Evolutionary conservation across 2,329 filamentous ascomycete species (phyloP), one percentile per base, ranked within the genome.

Genomic region (Parascedosporium putredinis): DNA sequence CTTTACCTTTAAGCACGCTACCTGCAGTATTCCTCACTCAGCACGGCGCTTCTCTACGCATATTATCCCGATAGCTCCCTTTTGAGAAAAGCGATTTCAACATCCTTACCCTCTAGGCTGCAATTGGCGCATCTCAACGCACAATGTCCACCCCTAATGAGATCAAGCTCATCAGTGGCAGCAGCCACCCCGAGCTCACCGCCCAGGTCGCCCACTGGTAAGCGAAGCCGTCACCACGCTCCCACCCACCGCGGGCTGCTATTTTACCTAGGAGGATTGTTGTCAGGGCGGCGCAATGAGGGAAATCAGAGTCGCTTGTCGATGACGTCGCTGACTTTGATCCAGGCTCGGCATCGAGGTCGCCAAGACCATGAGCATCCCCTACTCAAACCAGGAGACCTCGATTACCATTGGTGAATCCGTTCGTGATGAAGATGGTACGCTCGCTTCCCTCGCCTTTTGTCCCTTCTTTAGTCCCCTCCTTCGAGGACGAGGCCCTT

Each of bases 391-490:
- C 66, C 85, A 88, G 61, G 86, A 93, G 64, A 90, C 85, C 47
- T 88, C 84, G 58, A 89, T 97, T 51, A 95, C 89, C 18, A 94
- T 96, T 59, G 90, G 91, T 64, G 91, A 97, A 72, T 94, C 87
- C 55, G 91, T 97, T 50, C 80, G 91, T 68, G 91, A 97, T 65
- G 91, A 97, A 76, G 91, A 97, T 79, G 90, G 47, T 49, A 43
- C 27, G 36, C 14, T 23, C n/a, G 18, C 16, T 9, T 36, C 23
- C 8, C 16, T 12, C 20, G 18, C n/a, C n/a, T 20, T 22, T 27
- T 22, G 33, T 38, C n/a, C n/a, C 12, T 29, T 31, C 10, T 7
- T 8, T 23, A 22, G 12, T n/a, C 20, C 34, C 18, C 20, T 45
- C n/a, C n/a, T n/a, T n/a, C n/a, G n/a, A n/a, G n/a, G n/a, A n/a